Conservation (phyloP, 331 rosid genomes). For the Rosa hybrid region DNA sequence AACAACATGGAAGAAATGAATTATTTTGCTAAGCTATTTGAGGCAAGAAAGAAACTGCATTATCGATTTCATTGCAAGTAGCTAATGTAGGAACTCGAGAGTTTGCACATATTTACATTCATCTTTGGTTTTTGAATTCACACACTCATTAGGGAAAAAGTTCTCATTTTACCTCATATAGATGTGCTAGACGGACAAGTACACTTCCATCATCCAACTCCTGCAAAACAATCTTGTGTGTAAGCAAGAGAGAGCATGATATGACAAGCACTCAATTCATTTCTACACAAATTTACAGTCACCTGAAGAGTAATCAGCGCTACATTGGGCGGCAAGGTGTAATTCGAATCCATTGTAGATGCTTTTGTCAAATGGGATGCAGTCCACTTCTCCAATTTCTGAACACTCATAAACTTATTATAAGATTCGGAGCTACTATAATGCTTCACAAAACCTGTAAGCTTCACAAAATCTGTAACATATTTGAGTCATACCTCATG, state of each 20-base stretch:
- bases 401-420: constrained; percentile 19
- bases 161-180: constrained; percentile 60
- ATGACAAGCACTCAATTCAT: neutral
- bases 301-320: constrained; percentile 90
- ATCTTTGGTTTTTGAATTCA: neutral
- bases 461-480: neutral
- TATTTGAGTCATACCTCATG: constrained; percentile 55
- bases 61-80: neutral
- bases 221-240: constrained; percentile 34
- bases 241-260: neutral
- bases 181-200: constrained; percentile 83
- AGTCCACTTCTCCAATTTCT: constrained; percentile 67
- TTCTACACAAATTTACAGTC: neutral
- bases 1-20: constrained; percentile 11
- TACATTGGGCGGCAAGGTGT: constrained; percentile 76
- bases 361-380: constrained; percentile 57
- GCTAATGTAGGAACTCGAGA: neutral
- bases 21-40: neutral
- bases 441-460: too few relatives aligned
- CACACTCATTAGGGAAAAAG: neutral
- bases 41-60: neutral
- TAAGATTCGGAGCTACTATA: constrained; percentile 1
- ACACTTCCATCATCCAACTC: constrained; percentile 64
- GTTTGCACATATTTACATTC: neutral
- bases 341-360: constrained; percentile 52